Evolutionary conservation across 306 rosid species (phyloP).

Genomic region (Cucumis cinereus): DNA sequence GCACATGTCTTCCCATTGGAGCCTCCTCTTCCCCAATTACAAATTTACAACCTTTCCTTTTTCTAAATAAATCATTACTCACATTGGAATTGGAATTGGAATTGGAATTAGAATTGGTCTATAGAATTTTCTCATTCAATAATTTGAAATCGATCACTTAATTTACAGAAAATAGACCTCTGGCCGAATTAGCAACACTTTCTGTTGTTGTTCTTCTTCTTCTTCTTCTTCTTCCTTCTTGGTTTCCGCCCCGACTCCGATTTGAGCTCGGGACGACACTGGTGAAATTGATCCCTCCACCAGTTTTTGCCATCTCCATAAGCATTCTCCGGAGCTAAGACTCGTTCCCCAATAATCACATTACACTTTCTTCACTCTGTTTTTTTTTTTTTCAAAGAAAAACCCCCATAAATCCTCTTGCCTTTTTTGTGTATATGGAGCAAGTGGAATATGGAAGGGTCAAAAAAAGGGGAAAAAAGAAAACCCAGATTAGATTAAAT

Average conservation of each 20-base stretch:
- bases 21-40: not conserved
- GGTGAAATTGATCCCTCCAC: slow-evolving; percentile 28
- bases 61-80: not conserved
- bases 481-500: not conserved
- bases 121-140: not conserved
- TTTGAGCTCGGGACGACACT: slow-evolving; percentile 78
- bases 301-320: slow-evolving; percentile 59
- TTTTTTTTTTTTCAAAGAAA: not conserved
- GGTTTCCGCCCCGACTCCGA: not conserved
- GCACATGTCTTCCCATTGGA: not conserved
- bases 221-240: not conserved
- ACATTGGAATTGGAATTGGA: not conserved
- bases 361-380: too few species aligned
- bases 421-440: not conserved
- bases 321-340: slow-evolving; percentile 35
- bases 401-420: not conserved
- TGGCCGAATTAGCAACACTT: not conserved
- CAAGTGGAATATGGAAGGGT: not conserved
- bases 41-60: not conserved
- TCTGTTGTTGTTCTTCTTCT: not conserved
- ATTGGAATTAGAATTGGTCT: not conserved
- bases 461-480: not conserved
- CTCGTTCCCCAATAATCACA: slow-evolving; percentile 6
- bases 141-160: not conserved
- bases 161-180: not conserved